These are phyloP conservation scores for Nakaseomyces glabratus DNA, from an alignment of 1,139 yeast species.

Conservation along the genomic window DNA sequence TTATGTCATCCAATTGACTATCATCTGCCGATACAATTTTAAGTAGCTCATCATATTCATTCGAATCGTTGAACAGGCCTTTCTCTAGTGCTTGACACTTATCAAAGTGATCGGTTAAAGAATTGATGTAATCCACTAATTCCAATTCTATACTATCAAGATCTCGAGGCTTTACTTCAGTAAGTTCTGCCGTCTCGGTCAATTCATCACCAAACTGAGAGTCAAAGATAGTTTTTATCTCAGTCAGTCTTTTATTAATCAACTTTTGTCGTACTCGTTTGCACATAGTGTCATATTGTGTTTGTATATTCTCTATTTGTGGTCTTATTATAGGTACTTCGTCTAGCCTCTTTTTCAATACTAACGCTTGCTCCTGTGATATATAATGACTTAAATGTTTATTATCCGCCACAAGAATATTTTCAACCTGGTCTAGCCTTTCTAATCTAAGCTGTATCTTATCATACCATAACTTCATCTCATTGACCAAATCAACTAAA, in stretches of 20 bases:
- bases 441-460: constrained; percentile 30
- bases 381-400: constrained; percentile 38
- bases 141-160: constrained; percentile 56
- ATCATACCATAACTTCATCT: constrained; percentile 28
- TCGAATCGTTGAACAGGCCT: constrained; percentile 13
- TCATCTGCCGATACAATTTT: constrained; percentile 36
- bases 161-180: constrained; percentile 21
- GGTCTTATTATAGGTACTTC: constrained; percentile 29
- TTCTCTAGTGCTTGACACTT: constrained; percentile 42
- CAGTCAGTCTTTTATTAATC: constrained; percentile 17
- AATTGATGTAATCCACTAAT: constrained; percentile 57
- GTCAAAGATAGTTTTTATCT: constrained; percentile 16
- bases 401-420: constrained; percentile 13
- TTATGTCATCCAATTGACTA: constrained; percentile 33
- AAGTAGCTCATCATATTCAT: constrained; percentile 29
- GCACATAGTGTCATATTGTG: constrained; percentile 24
- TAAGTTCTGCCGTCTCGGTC: constrained; percentile 14
- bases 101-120: constrained; percentile 75
- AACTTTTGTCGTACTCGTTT: constrained; percentile 21
- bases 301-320: constrained; percentile 24
- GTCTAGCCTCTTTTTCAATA: constrained; percentile 27
- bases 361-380: constrained; percentile 34
- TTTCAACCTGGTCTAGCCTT: constrained; percentile 25
- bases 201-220: constrained; percentile 15
- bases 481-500: constrained; percentile 21